phyloP scores from a whole-genome alignment of 768 basidiomycete species.

The Rickenella mellea region DNA sequence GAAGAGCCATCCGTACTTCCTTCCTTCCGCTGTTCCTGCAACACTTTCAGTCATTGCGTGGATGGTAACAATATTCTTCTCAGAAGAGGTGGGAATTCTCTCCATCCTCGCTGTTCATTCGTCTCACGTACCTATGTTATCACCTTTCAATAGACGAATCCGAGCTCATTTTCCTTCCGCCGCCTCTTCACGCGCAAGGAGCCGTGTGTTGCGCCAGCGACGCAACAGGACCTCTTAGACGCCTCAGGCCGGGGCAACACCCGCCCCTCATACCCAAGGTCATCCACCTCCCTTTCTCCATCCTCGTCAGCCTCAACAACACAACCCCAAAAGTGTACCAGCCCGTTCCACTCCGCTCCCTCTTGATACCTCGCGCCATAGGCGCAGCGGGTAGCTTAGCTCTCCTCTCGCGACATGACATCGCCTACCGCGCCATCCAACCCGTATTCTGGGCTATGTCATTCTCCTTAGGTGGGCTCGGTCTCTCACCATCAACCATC shows the following conservation, averaged over 20 bases:
- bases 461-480: constrained; percentile 27
- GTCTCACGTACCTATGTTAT: too few species aligned
- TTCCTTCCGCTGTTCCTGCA: constrained; percentile 23
- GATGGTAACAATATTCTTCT: constrained; percentile 14
- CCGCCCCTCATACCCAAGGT: too few species aligned
- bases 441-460: constrained; percentile 33
- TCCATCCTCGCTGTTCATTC: too few species aligned
- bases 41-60: constrained; percentile 17
- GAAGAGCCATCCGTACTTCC: constrained; percentile 41
- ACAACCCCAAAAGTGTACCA: too few species aligned
- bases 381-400: constrained; percentile 25
- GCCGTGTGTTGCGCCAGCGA: too few species aligned
- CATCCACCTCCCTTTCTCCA: too few species aligned
- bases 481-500: constrained; percentile 26
- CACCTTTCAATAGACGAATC: too few species aligned
- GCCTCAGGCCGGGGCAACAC: too few species aligned
- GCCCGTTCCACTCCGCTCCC: constrained; percentile 14
- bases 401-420: constrained; percentile 25
- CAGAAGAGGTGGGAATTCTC: constrained; percentile 25
- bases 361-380: constrained; percentile 22
- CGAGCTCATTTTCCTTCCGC: too few species aligned
- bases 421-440: constrained; percentile 24
- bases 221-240: too few species aligned
- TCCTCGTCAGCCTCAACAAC: too few species aligned
- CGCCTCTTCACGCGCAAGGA: too few species aligned